A percentile compares a stretch with the other conserved stretches of the same genome.
phyloP scores from a whole-genome alignment of 257 asterid species.

The Ballota nigra region DNA sequence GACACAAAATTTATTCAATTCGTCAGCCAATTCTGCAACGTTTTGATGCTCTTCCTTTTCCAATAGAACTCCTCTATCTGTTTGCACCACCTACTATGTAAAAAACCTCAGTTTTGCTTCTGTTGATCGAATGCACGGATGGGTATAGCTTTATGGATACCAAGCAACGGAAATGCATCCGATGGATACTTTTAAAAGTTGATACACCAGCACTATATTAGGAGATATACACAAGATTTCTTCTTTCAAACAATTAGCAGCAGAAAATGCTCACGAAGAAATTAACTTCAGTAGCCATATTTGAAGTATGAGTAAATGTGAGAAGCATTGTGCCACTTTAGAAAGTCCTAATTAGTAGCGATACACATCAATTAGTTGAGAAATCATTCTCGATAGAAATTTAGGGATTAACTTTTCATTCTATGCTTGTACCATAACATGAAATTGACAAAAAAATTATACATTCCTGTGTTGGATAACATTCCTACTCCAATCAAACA shows the following conservation, averaged over 20 bases:
- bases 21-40: constrained; percentile 68
- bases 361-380: background rate
- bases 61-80: constrained; percentile 75
- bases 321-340: background rate
- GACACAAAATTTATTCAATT: constrained; percentile 57
- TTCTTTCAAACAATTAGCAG: background rate
- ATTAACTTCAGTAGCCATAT: background rate
- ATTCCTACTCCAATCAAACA: background rate
- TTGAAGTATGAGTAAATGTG: background rate
- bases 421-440: background rate
- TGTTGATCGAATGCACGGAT: background rate
- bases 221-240: background rate
- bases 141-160: background rate
- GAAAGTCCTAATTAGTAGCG: background rate
- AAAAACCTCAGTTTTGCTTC: constrained; percentile 15
- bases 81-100: constrained; percentile 47
- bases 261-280: background rate
- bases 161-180: background rate
- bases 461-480: background rate
- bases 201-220: background rate
- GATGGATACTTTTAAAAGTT: background rate
- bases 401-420: background rate
- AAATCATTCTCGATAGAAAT: background rate
- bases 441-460: too few species aligned
- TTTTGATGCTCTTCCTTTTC: constrained; percentile 54